Base-by-base conservation (phyloP, 1,284 basidiomycete genomes). In the Abortiporus biennis region DNA sequence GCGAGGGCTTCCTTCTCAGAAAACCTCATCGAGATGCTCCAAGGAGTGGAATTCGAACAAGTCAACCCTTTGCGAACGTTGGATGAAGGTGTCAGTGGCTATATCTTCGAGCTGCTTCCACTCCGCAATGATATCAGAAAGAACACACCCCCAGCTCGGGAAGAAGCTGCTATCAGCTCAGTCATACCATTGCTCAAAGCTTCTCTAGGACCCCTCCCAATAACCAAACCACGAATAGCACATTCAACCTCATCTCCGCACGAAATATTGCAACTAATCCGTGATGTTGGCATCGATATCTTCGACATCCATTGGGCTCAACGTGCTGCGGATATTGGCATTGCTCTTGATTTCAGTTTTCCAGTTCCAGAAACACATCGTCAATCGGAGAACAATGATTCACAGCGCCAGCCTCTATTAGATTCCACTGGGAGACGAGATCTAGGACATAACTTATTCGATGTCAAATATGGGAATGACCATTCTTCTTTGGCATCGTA, bases 261-360 rank as follows among this genome's bases (percentile, higher is more conserved):
- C 47, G 82, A 86, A 42, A 75, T 88, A 19, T 73, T 92, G 2
- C 61, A 60, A 5, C 70, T 89, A 19, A 69, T 90, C 21, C 62
- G 64, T 2, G 67, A 76, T 35, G 68, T 81, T 3, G 88, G 89
- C 0, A 57, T 86, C 11, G 89, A 92, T 54, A 50, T 90, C 0
- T 82, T 91, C 47, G 86, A 89, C 51, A 72, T 74, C 0, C 67
- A 68, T 9, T 91, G 83, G 79, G 85, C 78, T 0, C 75, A 81
- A 51, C 58, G 69, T 9, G 75, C 78, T 1, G 82, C 82, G 4
- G 68, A 78, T 44, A 54, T 77, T 15, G 88, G 89, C 13, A 62
- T 91, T 20, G 84, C 80, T 0, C 64, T 92, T 3, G 86, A 90
- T 53, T 90, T 92, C 57, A 54, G 54, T 2, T 92, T 92, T 57